Conservation (phyloP, 2,329 filamentous ascomycete genomes). For the Ophiostoma angusticollis region DNA sequence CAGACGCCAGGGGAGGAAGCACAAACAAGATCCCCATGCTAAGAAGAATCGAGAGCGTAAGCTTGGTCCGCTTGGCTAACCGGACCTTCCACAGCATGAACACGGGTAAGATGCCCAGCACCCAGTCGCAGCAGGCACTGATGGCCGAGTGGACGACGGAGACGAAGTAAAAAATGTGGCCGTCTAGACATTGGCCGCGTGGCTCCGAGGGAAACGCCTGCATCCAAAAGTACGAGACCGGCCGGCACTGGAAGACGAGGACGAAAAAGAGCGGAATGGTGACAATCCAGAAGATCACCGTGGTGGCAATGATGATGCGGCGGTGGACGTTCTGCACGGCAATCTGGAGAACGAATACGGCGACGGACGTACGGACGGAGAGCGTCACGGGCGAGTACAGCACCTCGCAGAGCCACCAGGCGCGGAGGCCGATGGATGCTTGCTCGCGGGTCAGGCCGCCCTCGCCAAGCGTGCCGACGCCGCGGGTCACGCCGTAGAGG, state of each 20-base stretch:
- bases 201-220: slow-evolving; percentile 20
- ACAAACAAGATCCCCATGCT: slow-evolving; percentile 37
- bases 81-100: slow-evolving; percentile 37
- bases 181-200: slow-evolving; percentile 27
- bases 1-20: background rate
- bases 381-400: slow-evolving; percentile 28
- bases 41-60: slow-evolving; percentile 32
- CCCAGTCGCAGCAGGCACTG: slow-evolving; percentile 37
- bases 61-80: slow-evolving; percentile 33
- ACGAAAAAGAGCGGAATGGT: slow-evolving; percentile 11
- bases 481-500: no score
- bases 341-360: slow-evolving; percentile 28
- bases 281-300: slow-evolving; percentile 20
- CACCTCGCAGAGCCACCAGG: slow-evolving; percentile 28
- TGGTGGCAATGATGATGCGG: slow-evolving; percentile 24
- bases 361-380: slow-evolving; percentile 28
- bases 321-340: slow-evolving; percentile 22
- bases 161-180: slow-evolving; percentile 26
- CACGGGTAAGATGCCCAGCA: slow-evolving; percentile 35
- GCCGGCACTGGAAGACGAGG: slow-evolving; percentile 33
- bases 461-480: slow-evolving; percentile 16
- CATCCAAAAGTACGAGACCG: slow-evolving; percentile 35
- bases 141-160: slow-evolving; percentile 34
- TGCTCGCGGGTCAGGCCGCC: slow-evolving; percentile 15
- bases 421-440: slow-evolving; percentile 19